These are phyloP conservation scores for Aspergillus sp. DNA, from an alignment of 2,329 filamentous ascomycete genomes.

Conservation along the genomic window DNA sequence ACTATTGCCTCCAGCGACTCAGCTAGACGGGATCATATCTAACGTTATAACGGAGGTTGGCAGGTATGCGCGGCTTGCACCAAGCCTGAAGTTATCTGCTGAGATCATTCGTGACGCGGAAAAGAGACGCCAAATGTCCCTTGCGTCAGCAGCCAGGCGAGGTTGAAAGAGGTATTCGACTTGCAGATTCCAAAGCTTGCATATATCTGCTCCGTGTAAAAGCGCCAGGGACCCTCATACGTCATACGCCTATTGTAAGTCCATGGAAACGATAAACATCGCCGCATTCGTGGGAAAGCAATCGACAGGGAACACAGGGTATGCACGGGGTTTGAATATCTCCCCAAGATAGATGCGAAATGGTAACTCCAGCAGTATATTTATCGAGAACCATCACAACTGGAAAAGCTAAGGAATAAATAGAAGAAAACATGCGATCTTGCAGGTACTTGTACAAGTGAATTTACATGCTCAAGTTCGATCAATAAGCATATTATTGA, in stretches of 20 bases:
- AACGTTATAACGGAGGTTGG: slow-evolving; percentile 76
- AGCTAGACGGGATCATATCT: slow-evolving; percentile 74
- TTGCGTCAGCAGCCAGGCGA: slow-evolving; percentile 21
- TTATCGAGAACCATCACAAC: too few relatives aligned
- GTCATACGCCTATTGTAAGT: not conserved
- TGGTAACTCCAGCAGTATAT: too few relatives aligned
- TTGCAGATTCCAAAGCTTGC: not conserved
- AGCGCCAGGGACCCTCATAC: not conserved
- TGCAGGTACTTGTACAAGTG: too few relatives aligned
- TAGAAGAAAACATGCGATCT: too few relatives aligned
- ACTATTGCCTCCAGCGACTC: slow-evolving; percentile 58
- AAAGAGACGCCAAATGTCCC: slow-evolving; percentile 61
- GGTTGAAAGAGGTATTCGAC: not conserved
- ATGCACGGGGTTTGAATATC: too few relatives aligned
- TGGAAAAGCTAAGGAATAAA: too few relatives aligned
- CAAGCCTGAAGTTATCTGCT: slow-evolving; percentile 72
- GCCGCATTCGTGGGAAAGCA: too few relatives aligned
- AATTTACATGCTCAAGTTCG: too few relatives aligned
- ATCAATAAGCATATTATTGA: too few relatives aligned
- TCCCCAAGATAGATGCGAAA: too few relatives aligned
- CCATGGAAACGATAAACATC: not conserved
- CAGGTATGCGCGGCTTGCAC: slow-evolving; percentile 71
- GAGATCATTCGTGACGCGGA: slow-evolving; percentile 81
- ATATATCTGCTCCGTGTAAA: not conserved
- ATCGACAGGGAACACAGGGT: too few relatives aligned